These are phyloP conservation scores for Sporothrix globosa DNA, from an alignment of 2,329 filamentous ascomycete genomes.

Conservation along the genomic window DNA sequence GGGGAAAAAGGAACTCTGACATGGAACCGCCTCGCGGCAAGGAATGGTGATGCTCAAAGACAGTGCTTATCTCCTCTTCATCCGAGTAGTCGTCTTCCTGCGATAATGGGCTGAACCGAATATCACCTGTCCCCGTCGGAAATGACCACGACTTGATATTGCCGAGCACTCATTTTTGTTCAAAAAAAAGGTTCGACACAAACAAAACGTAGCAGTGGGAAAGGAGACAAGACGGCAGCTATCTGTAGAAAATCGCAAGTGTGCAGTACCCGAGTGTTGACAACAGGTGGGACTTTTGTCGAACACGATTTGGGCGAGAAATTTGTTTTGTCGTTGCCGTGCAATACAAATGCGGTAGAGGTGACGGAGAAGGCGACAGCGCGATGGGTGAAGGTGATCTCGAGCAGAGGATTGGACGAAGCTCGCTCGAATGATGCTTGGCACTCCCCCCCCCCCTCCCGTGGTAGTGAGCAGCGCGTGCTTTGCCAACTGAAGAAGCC, in stretches of 20 bases:
- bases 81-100: constrained; percentile 15
- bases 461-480: background rate
- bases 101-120: background rate
- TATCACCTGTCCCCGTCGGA: background rate
- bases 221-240: constrained; percentile 7
- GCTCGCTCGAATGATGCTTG: background rate
- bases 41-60: background rate
- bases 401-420: background rate
- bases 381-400: background rate
- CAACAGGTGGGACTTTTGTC: background rate
- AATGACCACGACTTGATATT: background rate
- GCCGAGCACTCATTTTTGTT: too few relatives aligned
- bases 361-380: constrained; percentile 9
- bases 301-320: background rate
- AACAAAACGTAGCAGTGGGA: background rate
- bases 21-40: background rate
- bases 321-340: constrained; percentile 18
- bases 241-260: constrained; percentile 13
- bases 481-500: background rate
- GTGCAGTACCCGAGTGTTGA: constrained; percentile 15
- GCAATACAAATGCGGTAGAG: background rate
- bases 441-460: constrained; percentile 7
- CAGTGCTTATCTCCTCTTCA: background rate
- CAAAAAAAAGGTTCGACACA: background rate
- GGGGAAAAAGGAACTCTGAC: background rate